Conservation (phyloP, 108 stramenopile genomes). For the Cyclotella choctawhatcheeana region DNA sequence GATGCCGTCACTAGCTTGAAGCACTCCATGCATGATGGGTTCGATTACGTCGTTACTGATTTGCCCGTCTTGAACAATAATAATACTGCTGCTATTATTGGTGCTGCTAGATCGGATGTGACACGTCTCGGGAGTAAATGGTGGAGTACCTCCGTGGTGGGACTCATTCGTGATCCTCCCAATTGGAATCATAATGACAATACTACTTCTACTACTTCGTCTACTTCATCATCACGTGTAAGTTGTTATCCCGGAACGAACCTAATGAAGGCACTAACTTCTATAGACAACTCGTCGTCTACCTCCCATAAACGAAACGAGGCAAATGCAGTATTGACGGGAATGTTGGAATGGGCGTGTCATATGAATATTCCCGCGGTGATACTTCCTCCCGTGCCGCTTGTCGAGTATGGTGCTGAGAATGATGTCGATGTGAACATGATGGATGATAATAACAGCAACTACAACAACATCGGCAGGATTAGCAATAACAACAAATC, state of each 20-base stretch:
- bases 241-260: slow-evolving; percentile 20
- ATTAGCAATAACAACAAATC: slow-evolving; percentile 29
- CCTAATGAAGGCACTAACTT: slow-evolving; percentile 23
- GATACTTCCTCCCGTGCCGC: slow-evolving; percentile 73
- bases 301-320: background rate
- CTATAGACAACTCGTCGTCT: background rate
- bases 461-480: no score
- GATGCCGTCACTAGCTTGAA: slow-evolving; percentile 59
- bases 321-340: slow-evolving; percentile 41
- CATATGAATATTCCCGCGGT: slow-evolving; percentile 94
- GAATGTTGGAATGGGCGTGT: slow-evolving; percentile 88
- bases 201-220: no score
- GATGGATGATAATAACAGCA: no score
- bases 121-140: slow-evolving; percentile 61
- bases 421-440: no score
- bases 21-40: slow-evolving; percentile 67
- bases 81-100: no score
- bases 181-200: background rate
- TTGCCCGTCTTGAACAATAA: no score
- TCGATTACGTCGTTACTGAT: slow-evolving; percentile 64
- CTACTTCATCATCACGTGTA: no score
- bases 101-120: slow-evolving; percentile 64
- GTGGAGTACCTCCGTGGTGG: slow-evolving; percentile 72
- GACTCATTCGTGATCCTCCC: slow-evolving; percentile 53
- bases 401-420: slow-evolving; percentile 6